Conservation (phyloP, 306 rosid species). For the Lathyrus sativus region DNA sequence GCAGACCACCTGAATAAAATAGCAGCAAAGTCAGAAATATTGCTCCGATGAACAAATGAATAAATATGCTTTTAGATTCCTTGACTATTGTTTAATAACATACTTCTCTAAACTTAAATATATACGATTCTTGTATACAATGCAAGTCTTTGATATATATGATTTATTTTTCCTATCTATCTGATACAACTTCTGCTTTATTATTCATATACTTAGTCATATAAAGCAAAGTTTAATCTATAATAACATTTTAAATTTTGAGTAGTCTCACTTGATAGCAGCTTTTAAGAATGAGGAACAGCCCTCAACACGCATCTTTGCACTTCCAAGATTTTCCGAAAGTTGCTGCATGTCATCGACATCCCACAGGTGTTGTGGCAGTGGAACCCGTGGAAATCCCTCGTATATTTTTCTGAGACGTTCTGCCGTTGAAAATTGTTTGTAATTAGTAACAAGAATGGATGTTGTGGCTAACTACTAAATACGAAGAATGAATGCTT, state of each 20-base stretch:
- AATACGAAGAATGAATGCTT: constrained; percentile 33
- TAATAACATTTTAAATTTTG: not conserved
- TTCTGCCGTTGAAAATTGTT: constrained; percentile 52
- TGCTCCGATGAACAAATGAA: constrained; percentile 6
- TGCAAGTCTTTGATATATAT: too few relatives aligned
- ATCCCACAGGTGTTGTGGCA: constrained; percentile 74
- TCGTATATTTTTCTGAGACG: constrained; percentile 69
- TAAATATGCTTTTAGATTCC: not conserved
- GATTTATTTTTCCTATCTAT: too few relatives aligned
- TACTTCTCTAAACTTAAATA: too few relatives aligned
- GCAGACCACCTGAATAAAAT: constrained; percentile 78
- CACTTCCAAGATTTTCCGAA: constrained; percentile 82
- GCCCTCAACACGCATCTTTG: constrained; percentile 85
- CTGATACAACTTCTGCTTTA: too few relatives aligned
- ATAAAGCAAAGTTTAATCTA: constrained; percentile 18
- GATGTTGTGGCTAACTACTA: constrained; percentile 21
- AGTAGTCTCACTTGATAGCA: constrained; percentile 70
- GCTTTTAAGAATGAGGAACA: constrained; percentile 92
- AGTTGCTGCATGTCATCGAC: constrained; percentile 77
- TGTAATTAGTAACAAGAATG: constrained; percentile 46
- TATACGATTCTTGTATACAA: too few relatives aligned
- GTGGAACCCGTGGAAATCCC: constrained; percentile 66
- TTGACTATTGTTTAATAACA: too few relatives aligned
- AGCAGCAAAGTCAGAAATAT: constrained; percentile 20
- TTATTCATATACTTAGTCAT: too few relatives aligned